A percentile compares a stretch with the other conserved stretches of the same genome.
Evolutionary conservation across 192 early-diverging fungal genomes (phyloP).

Genomic region (Coemansia sp.): DNA sequence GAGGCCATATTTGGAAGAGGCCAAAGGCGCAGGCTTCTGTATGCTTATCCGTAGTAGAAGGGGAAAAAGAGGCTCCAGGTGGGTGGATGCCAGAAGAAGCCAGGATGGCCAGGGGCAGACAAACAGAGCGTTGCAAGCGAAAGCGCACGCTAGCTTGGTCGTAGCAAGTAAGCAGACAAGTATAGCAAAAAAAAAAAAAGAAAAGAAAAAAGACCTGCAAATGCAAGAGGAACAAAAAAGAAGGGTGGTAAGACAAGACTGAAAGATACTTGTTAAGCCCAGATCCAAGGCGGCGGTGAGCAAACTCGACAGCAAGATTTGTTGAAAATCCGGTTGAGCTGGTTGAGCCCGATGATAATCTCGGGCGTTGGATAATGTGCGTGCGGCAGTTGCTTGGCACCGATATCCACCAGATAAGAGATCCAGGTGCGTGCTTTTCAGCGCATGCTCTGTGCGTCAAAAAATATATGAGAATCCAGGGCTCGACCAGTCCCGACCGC

Average conservation of each 20-base stretch:
- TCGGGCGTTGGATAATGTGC: too few species aligned
- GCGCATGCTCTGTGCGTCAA: too few species aligned
- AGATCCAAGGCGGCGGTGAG: too few species aligned
- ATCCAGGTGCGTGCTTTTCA: too few species aligned
- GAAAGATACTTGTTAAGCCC: too few species aligned
- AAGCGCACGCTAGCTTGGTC: background rate
- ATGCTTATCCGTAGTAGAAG: background rate
- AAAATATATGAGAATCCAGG: background rate
- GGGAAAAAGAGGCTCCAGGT: background rate
- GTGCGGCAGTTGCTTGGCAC: too few species aligned
- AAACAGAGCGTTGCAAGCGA: background rate
- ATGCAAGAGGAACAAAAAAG: background rate
- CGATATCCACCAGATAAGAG: too few species aligned
- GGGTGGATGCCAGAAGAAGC: background rate
- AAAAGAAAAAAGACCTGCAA: background rate
- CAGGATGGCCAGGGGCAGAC: background rate
- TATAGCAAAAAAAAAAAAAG: constrained; percentile 6
- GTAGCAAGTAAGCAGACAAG: background rate
- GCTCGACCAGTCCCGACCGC: background rate
- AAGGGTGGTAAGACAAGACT: too few species aligned
- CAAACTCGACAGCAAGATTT: too few species aligned
- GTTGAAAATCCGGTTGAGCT: too few species aligned
- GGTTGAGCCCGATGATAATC: too few species aligned
- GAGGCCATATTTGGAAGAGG: constrained; percentile 24
- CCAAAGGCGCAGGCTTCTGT: background rate